These are phyloP conservation scores for Cryoendolithus antarcticus DNA, from an alignment of 2,329 filamentous ascomycete species.

Conservation along the genomic window DNA sequence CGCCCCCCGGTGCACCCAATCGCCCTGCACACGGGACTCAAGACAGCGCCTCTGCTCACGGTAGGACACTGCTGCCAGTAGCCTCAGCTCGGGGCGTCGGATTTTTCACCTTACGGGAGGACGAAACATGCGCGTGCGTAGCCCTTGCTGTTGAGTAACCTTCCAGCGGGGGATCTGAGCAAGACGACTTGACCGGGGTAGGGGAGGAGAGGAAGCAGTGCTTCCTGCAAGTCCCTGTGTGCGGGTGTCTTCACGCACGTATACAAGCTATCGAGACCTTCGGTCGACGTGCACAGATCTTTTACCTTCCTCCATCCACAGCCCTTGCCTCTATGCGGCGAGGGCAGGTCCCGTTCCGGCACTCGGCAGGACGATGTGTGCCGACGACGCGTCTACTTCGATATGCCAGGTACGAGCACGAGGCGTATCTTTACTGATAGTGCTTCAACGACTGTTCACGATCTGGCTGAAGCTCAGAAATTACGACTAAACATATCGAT, in stretches of 20 bases:
- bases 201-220: conserved; percentile 3
- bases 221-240: conserved; percentile 3
- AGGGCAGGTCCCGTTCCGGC: conserved; percentile 1
- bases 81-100: conserved; percentile 5
- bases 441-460: too few relatives aligned
- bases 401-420: conserved; percentile 6
- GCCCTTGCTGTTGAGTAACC: conserved; percentile 6
- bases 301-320: conserved; percentile 4
- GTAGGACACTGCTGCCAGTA: conserved; percentile 4
- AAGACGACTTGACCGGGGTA: conserved; percentile 1
- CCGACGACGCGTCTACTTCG: conserved; percentile 1
- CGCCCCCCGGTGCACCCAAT: conserved; percentile 5
- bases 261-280: conserved; percentile 6
- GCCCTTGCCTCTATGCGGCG: conserved; percentile 1
- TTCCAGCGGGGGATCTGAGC: conserved; percentile 5
- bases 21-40: conserved; percentile 6
- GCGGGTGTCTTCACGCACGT: conserved; percentile 6
- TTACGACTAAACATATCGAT: too few relatives aligned
- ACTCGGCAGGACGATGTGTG: conserved; percentile 3
- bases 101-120: conserved; percentile 2
- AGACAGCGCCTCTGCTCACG: conserved; percentile 5
- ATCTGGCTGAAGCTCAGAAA: too few relatives aligned
- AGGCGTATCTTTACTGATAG: conserved; percentile 2
- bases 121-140: conserved; percentile 6
- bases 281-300: conserved; percentile 1